Conservation (phyloP, 495 filamentous ascomycete species). For the Eremomyces bilateralis region DNA sequence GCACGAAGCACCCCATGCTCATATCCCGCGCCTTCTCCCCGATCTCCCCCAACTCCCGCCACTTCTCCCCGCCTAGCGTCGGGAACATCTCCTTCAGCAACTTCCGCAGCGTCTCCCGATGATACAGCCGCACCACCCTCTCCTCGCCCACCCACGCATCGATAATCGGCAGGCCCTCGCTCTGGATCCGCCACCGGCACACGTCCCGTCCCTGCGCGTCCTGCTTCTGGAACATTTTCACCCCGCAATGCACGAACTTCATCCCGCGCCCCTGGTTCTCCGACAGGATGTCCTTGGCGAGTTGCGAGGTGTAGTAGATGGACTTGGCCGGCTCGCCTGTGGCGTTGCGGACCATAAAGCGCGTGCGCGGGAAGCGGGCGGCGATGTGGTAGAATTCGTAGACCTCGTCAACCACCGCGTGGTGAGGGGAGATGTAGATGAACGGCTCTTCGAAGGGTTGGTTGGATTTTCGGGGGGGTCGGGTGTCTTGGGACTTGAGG, state of each 20-base stretch:
- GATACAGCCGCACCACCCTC: conserved; percentile 49
- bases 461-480: conserved; percentile 17
- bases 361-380: conserved; percentile 59
- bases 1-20: conserved; percentile 76
- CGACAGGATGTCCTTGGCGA: conserved; percentile 60
- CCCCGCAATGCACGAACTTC: conserved; percentile 88
- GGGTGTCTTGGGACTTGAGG: conserved; percentile 12
- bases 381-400: conserved; percentile 65
- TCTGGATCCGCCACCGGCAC: conserved; percentile 87
- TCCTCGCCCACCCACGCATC: conserved; percentile 70
- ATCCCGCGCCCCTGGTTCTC: conserved; percentile 73
- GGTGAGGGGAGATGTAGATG: conserved; percentile 55
- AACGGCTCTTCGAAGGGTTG: conserved; percentile 67
- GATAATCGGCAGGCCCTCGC: conserved; percentile 69
- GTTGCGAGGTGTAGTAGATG: conserved; percentile 83
- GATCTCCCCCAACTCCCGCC: conserved; percentile 66
- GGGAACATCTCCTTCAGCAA: conserved; percentile 92
- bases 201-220: conserved; percentile 67
- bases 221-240: conserved; percentile 97
- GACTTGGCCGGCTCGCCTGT: conserved; percentile 60
- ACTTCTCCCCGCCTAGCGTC: conserved; percentile 43
- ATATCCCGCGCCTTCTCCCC: conserved; percentile 61
- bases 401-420: conserved; percentile 53
- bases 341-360: conserved; percentile 91
- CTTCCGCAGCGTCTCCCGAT: conserved; percentile 50